Evolutionary conservation across 176 grass and related monocot species (phyloP), one percentile per base, ranked within the genome.

Genomic region (Coix lacrymajobi): DNA sequence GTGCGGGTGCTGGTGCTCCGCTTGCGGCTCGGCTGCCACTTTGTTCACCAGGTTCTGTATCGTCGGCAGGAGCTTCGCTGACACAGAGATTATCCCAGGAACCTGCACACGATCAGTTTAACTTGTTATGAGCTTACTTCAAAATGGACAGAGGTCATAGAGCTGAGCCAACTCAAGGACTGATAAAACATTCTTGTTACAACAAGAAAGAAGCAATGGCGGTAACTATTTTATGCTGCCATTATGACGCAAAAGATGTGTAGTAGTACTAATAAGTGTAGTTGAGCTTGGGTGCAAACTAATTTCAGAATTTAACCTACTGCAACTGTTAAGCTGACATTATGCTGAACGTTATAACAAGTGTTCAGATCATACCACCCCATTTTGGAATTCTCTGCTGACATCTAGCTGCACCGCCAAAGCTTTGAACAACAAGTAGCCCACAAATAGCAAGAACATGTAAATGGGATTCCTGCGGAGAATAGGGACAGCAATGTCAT

Each of bases 381-480:
- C 95, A 77, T 92, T 85, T 49, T 84, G 92, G 61, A 97, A 97
- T 79, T 91, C 88, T 84, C 92, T 89, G 84, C 29, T 79, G 37
- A 94, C 73, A 85, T 94, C 89, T 74, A 92, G 87, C 84, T 97
- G 90, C 81, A 88, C 67, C 56, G 84, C 87, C 78, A 97, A 58
- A 84, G 92, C 95, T 87, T 90, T 88, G 17, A 80, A 79, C 37
- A 94, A 26, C 39, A 97, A 76, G 71, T 91, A 94, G 70, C 89
- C 80, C 80, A 97, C 74, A 81, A 94, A 97, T 22, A 97, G 82
- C 71, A 91, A 89, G 62, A 94, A 83, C 31, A 94, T 3, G 60
- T 97, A 97, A 41, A 94, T 85, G 22, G 95, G 95, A 75, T 92
- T 97, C 92, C 95, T 97, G 92, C 41, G 41, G 66, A 94, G 12